Evolutionary conservation across 2,329 filamentous ascomycete genomes (phyloP).

Genomic region (Colletotrichum karsti): DNA sequence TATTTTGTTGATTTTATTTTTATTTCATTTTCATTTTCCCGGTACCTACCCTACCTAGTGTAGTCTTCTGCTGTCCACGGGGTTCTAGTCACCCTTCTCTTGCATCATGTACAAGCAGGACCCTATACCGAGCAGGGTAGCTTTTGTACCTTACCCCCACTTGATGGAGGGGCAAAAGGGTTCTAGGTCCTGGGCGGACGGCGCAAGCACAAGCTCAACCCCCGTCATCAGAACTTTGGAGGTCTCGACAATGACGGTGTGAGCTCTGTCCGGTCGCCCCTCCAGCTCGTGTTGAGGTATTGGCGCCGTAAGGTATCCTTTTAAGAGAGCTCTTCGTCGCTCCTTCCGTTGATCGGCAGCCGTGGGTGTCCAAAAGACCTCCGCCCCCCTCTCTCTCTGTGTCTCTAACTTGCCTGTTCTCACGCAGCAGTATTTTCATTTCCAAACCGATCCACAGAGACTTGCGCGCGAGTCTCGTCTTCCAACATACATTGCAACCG

Average conservation of each 20-base stretch:
- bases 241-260: background rate
- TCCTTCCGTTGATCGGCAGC: background rate
- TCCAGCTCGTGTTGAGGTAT: slow-evolving; percentile 9
- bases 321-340: slow-evolving; percentile 15
- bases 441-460: background rate
- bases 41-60: too few relatives aligned
- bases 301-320: background rate
- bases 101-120: slow-evolving; percentile 18
- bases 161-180: slow-evolving; percentile 24
- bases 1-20: background rate
- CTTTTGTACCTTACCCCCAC: slow-evolving; percentile 22
- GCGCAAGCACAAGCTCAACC: slow-evolving; percentile 16
- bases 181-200: slow-evolving; percentile 24
- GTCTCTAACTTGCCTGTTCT: background rate
- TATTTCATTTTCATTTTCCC: background rate
- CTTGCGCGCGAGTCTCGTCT: background rate
- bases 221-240: slow-evolving; percentile 4
- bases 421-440: background rate
- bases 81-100: background rate
- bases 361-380: background rate
- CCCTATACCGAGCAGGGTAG: slow-evolving; percentile 13
- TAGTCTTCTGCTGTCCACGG: slow-evolving; percentile 9
- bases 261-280: background rate
- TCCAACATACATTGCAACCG: background rate
- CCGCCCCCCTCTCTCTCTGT: background rate